These are phyloP conservation scores for Trichothecium roseum DNA, from an alignment of 2,329 filamentous ascomycete species.

Conservation along the genomic window DNA sequence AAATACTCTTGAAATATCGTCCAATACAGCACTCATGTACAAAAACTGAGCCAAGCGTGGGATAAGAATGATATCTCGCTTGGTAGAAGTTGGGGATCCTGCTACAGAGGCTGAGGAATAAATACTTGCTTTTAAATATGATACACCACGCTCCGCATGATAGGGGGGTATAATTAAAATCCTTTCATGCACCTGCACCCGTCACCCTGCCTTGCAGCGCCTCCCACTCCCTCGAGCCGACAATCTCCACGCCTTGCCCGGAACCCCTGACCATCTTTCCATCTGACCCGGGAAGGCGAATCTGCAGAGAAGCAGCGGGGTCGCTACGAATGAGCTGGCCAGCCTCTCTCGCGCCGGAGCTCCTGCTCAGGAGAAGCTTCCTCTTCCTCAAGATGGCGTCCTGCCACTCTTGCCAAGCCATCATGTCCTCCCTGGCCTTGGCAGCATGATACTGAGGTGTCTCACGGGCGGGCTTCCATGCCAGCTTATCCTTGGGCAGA, in stretches of 20 bases:
- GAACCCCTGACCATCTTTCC: slow-evolving; percentile 29
- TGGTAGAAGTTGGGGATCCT: too few relatives aligned
- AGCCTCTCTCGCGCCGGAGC: slow-evolving; percentile 12
- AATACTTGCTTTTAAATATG: slow-evolving; percentile 3
- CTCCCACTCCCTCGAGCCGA: slow-evolving; percentile 46
- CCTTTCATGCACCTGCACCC: slow-evolving; percentile 17
- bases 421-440: slow-evolving; percentile 54
- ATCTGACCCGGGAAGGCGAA: slow-evolving; percentile 34
- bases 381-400: slow-evolving; percentile 44
- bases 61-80: too few relatives aligned
- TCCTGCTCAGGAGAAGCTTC: slow-evolving; percentile 15
- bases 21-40: too few relatives aligned
- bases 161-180: too few relatives aligned
- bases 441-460: slow-evolving; percentile 59
- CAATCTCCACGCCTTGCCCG: slow-evolving; percentile 36
- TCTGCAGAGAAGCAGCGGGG: slow-evolving; percentile 37
- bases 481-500: slow-evolving; percentile 48
- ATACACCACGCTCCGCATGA: slow-evolving; percentile 1
- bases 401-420: slow-evolving; percentile 49
- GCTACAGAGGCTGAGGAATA: too few relatives aligned
- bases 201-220: slow-evolving; percentile 34
- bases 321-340: slow-evolving; percentile 6
- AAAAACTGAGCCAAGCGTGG: too few relatives aligned
- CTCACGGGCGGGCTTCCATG: slow-evolving; percentile 54
- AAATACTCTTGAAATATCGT: too few relatives aligned